These are phyloP conservation scores for Dioscorea zingiberensis DNA, from an alignment of 106 monocot species.

Conservation along the genomic window DNA sequence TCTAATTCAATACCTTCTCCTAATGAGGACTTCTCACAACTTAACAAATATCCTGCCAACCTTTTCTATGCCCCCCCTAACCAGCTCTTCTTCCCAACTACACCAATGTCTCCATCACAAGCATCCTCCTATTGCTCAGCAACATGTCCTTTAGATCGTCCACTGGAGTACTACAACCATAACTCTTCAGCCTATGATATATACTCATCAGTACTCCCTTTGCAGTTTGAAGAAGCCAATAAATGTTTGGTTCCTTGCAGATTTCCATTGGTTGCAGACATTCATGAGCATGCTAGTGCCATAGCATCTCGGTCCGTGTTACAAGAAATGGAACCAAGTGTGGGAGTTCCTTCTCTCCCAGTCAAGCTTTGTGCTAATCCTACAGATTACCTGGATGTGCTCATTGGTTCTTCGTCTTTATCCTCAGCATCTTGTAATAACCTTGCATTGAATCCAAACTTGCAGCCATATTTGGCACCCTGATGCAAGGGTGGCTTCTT, in stretches of 20 bases:
- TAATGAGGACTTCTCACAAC: not conserved
- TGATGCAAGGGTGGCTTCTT: slow-evolving; percentile 5
- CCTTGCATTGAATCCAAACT: slow-evolving; percentile 6
- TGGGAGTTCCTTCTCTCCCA: slow-evolving; percentile 1
- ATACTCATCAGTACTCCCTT: not conserved
- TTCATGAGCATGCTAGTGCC: not conserved
- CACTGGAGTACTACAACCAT: too few species aligned
- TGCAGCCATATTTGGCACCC: slow-evolving; percentile 15
- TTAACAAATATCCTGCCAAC: slow-evolving; percentile 1
- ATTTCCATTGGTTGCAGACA: too few species aligned
- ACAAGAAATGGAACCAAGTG: not conserved
- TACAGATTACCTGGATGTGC: slow-evolving; percentile 27
- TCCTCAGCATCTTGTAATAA: slow-evolving; percentile 4
- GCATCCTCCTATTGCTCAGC: not conserved
- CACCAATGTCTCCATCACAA: not conserved
- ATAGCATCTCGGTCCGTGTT: not conserved
- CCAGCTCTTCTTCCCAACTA: slow-evolving; percentile 1
- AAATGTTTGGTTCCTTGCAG: too few species aligned
- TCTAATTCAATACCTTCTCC: slow-evolving; percentile 4
- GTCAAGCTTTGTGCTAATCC: slow-evolving; percentile 2
- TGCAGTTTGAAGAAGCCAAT: not conserved
- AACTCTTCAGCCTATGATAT: not conserved
- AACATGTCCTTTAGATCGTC: slow-evolving; percentile 15
- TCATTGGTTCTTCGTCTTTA: slow-evolving; percentile 28
- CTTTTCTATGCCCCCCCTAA: slow-evolving; percentile 1